Evolutionary conservation across 2,329 filamentous ascomycete species (phyloP), one percentile per base, ranked within the genome.

Genomic region (Cyclaneusma minus): DNA sequence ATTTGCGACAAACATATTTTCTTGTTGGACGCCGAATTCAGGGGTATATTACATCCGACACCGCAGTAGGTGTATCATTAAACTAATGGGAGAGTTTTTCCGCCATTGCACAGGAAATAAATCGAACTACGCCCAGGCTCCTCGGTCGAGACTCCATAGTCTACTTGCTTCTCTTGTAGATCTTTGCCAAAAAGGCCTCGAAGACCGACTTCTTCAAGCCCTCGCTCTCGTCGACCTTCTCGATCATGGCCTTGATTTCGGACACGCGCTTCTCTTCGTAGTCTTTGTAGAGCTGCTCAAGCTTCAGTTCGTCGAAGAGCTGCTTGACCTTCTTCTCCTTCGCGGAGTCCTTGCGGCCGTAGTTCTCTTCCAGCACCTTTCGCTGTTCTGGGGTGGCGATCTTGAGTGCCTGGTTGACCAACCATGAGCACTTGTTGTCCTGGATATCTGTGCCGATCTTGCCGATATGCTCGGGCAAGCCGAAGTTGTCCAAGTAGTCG

Each of bases 381-480:
- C 84, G 74, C 66, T 98, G 89, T 51, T 87, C 83, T 2, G 82
- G 73, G 3, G 68, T 85, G 37, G 70, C 79, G 35, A 77, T 67
- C 51, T 73, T 66, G 32, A 98, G 64, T 24, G 89, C 89, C 57
- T 93, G 77, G 67, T 98, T 98, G 55, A 98, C 69, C 33, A 98
- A 62, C 89, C 89, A 98, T 21, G 82, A 91, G 67, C 89, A 98
- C 68, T 98, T 98, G 70, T 98, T 98, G 61, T 98, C 89, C 65
- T 85, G 76, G 54, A 98, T 98, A 48, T 98, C 89, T 33, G 89
- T 98, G 39, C 89, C 89, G 39, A 95, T 93, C 71, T 98, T 98
- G 55, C 89, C 89, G 50, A 98, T 89, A 47, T 84, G 70, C 45
- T 83, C 72, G 20, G 89, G 84, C 42, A 87, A 75, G 43, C 87